Conservation (phyloP, 1,284 basidiomycete species). For the Naganishia albida region DNA sequence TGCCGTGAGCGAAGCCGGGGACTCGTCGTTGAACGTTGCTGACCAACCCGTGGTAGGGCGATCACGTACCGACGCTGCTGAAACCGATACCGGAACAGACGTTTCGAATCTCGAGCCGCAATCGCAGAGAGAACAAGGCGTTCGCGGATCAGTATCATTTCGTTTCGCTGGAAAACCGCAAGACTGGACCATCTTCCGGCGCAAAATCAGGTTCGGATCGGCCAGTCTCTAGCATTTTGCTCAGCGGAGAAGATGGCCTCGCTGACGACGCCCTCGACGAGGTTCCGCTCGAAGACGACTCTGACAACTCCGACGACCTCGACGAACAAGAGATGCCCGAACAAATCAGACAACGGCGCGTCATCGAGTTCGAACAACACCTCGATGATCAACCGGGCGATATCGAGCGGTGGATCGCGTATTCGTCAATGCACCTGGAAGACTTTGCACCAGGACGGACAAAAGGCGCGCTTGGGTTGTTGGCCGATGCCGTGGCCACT, state of each 20-base stretch:
- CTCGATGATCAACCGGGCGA: conserved; percentile 40
- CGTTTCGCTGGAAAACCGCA: conserved; percentile 27
- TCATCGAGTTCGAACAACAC: conserved; percentile 42
- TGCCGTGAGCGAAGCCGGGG: not conserved
- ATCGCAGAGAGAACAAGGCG: conserved; percentile 5
- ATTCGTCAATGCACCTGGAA: conserved; percentile 45
- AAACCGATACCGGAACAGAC: conserved; percentile 34
- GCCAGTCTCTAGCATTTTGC: conserved; percentile 31
- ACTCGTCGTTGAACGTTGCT: not conserved
- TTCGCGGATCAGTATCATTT: conserved; percentile 12
- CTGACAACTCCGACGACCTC: conserved; percentile 34
- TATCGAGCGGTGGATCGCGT: conserved; percentile 46
- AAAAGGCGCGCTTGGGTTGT: conserved; percentile 10
- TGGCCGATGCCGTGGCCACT: not conserved
- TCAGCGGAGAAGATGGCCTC: not conserved
- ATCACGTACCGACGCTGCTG: conserved; percentile 34
- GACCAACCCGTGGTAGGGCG: conserved; percentile 22
- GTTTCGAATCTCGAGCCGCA: conserved; percentile 29
- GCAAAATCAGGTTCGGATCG: conserved; percentile 10
- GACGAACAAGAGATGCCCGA: conserved; percentile 42
- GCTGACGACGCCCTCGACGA: conserved; percentile 3
- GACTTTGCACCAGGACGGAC: conserved; percentile 31
- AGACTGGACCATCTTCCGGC: not conserved
- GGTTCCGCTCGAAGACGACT: conserved; percentile 34
- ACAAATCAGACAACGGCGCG: conserved; percentile 38